Evolutionary conservation across 73 alveolate genomes (phyloP), one percentile per base, ranked within the genome.

Genomic region (Symbiodinium pilosum): DNA sequence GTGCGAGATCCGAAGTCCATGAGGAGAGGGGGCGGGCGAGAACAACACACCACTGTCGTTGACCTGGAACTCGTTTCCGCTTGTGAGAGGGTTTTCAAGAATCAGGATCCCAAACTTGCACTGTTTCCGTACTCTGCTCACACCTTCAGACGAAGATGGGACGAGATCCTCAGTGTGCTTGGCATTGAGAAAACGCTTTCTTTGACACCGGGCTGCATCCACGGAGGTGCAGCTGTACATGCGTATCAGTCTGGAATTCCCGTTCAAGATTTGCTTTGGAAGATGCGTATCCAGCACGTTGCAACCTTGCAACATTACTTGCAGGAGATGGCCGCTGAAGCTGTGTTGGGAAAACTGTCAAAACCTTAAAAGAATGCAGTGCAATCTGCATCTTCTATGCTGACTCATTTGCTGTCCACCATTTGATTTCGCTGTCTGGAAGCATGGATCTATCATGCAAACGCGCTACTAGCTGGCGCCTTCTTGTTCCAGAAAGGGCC

Each of bases 101-200:
- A 51, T 1, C 40, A 32, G 4, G 54, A 47, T 1, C 39, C 51
- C 11, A 28, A 24, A 11, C 56, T 16, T 30, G 1, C 24, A 26
- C 51, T 86, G 14, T 86, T 47, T 47, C 93, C 93, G 4, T 14
- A 51, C 34, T 54, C 94, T 0, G 34, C 40, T 0, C 20, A 26
- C 2, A 44, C 84, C 8, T 87, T 87, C 94, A 34, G 94, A 21
- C 39, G 94, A 18, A 54, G 94, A 2, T 87, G 94, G 94, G 84
- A 52, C 32, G 84, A 39, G 1, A 1, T 87, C 16, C 84, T 87
- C 0, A 0, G 5, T 3, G 84, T 52, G 4, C 43, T 87, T 0
- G 20, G 21, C 11, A 32, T 87, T 2, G 34, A 14, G 0, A 26
- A 14, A 30, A 11, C 11, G 2, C 7, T 16, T 1, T 30, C 54